These are phyloP conservation scores for Heliosperma pusillum DNA, from an alignment of 148 eudicot species.

Conservation along the genomic window DNA sequence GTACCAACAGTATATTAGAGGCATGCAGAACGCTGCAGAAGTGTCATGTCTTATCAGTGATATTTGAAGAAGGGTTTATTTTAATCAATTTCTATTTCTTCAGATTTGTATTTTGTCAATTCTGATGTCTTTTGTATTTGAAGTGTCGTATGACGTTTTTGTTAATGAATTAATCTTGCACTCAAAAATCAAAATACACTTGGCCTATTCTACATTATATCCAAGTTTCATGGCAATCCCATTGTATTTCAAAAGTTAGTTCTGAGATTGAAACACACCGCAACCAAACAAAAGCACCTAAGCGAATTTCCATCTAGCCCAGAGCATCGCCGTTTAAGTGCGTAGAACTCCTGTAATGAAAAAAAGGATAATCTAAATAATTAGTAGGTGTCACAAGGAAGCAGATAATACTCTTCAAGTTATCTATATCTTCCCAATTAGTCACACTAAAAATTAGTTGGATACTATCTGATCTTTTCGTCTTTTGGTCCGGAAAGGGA, in stretches of 20 bases:
- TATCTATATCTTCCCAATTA: background rate
- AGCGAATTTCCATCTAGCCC: slow-evolving; percentile 62
- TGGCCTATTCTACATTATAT: background rate
- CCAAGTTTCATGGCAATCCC: background rate
- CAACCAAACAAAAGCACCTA: slow-evolving; percentile 67
- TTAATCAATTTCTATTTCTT: too few species aligned
- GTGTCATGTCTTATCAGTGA: too few species aligned
- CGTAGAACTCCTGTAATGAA: slow-evolving; percentile 62
- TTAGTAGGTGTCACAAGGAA: background rate
- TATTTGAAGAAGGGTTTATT: too few species aligned
- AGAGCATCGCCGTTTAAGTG: slow-evolving; percentile 65
- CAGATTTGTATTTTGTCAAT: too few species aligned
- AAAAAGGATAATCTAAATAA: background rate
- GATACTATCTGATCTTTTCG: background rate
- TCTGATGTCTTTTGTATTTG: too few species aligned
- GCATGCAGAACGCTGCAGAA: too few species aligned
- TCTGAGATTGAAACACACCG: slow-evolving; percentile 42
- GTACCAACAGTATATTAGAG: too few species aligned
- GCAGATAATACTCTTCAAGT: background rate
- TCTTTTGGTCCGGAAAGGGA: background rate
- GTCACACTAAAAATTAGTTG: too few species aligned
- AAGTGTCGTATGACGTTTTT: too few species aligned
- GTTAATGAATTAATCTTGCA: too few species aligned
- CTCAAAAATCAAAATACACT: background rate
- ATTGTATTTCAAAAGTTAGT: background rate